Evolutionary conservation across 257 asterid species (phyloP), one percentile per base, ranked within the genome.

Genomic region (Solanum habrochaites): DNA sequence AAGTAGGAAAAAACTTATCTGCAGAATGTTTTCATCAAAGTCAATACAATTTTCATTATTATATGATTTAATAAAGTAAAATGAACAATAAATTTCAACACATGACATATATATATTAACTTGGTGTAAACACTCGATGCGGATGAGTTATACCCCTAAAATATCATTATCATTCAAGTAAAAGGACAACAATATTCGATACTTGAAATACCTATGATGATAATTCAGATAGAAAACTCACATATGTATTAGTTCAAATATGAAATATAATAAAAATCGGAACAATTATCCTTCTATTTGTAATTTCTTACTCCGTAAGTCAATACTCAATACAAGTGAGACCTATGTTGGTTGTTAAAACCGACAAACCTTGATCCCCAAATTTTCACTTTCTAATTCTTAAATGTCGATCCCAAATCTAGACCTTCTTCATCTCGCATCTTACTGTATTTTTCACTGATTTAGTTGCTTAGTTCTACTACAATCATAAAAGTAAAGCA

Each of bases 371-470:
- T 43, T 15, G 83, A 43, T 78, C 39, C 45, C 64, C 62, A n/a
- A 1, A 6, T 15, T 35, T 35, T 78, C 64, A 78, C 25, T 25
- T 31, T 78, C 64, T 8, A 15, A 78, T 42, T 75, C 20, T 42
- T 7, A 71, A 37, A 4, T 4, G n/a, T 40, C 45, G n/a, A 45
- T 27, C 25, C 3, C 62, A 45, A 78, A 45, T 78, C 42, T 43
- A n/a, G n/a, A 25, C 83, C 52, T 20, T 32, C 9, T 78, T 20
- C 80, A 45, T 77, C 0, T 3, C 5, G n/a, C 71, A 64, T n/a
- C 32, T 14, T 25, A 35, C 88, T 90, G n/a, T 72, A 90, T 42
- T 89, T 89, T 88, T 77, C 88, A 85, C 12, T 69, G 25, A 16
- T 35, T 42, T 10, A 67, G 21, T 32, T 31, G 9, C 72, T 58